Evolutionary conservation across 2,329 filamentous ascomycete genomes (phyloP), one percentile per base, ranked within the genome.

Genomic region (Blumeria graminis): DNA sequence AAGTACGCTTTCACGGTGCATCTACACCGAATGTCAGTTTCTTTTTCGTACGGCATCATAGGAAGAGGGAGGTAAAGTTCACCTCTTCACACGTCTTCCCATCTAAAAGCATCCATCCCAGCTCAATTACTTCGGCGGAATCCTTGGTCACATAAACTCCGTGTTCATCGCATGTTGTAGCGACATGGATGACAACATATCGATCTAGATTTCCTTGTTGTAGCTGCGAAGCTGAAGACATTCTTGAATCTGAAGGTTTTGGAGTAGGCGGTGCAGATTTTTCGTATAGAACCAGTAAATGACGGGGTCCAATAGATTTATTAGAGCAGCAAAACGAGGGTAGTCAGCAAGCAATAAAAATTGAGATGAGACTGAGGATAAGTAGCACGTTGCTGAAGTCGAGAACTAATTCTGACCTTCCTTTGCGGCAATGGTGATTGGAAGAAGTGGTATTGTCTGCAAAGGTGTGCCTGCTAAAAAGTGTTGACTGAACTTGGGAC

Each of bases 101-200:
- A 69, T 95, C 89, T 61, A 95, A 76, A 66, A 98, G 73, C 67
- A 96, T 94, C 92, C 92, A 98, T 61, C 90, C 92, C 68, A 98
- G 78, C 77, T 98, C 92, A 70, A 98, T 98, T 63, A 98, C 92
- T 74, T 98, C 92, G 60, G 92, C 92, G 58, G 92, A 96, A 72
- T 98, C 92, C 72, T 96, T 96, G 59, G 92, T 98, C 58, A 98
- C 92, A 71, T 98, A 98, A 62, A 98, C 92, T 61, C 92, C 92
- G 72, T 98, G 92, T 71, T 98, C 92, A 70, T 98, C 92, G 72
- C 92, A 98, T 63, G 92, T 98, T 38, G 92, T 98, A 61, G 92
- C 92, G 67, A 96, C 90, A 71, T 98, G 92, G 69, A 96, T 94
- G 67, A 98, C 86, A 62, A 95, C 84, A 72, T 94, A 98, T 70